phyloP scores from a whole-genome alignment of 1,139 yeast genomes.

The Scheffersomyces segobiensis region DNA sequence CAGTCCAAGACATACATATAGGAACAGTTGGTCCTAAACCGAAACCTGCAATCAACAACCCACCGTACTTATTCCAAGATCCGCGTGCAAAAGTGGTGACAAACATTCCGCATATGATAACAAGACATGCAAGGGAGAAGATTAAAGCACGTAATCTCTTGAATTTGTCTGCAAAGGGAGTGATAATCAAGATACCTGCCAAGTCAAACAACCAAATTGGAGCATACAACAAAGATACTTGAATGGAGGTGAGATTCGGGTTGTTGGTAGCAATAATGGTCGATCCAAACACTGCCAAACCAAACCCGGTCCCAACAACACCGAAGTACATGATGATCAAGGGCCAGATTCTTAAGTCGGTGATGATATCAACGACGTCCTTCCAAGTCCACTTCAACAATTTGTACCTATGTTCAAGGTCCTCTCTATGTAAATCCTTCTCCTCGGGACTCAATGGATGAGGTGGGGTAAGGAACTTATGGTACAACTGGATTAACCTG shows the following conservation, averaged over 20 bases:
- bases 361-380: slow-evolving; percentile 57
- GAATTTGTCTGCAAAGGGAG: slow-evolving; percentile 78
- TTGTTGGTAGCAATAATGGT: slow-evolving; percentile 71
- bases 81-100: slow-evolving; percentile 76
- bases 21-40: slow-evolving; percentile 93
- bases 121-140: slow-evolving; percentile 59
- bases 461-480: slow-evolving; percentile 33
- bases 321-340: slow-evolving; percentile 86
- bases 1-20: slow-evolving; percentile 82
- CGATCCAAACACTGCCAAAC: slow-evolving; percentile 82
- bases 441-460: slow-evolving; percentile 59
- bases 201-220: slow-evolving; percentile 90
- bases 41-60: slow-evolving; percentile 76
- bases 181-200: slow-evolving; percentile 71
- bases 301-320: slow-evolving; percentile 86
- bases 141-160: slow-evolving; percentile 58
- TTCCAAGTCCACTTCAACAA: slow-evolving; percentile 57
- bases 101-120: slow-evolving; percentile 73
- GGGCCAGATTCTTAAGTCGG: slow-evolving; percentile 77
- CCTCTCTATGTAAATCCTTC: slow-evolving; percentile 58
- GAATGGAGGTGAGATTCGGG: slow-evolving; percentile 63
- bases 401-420: slow-evolving; percentile 53
- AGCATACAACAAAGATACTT: slow-evolving; percentile 75
- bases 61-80: slow-evolving; percentile 77
- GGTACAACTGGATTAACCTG: slow-evolving; percentile 18